These are phyloP conservation scores for Castanospermum australe DNA, from an alignment of 306 rosid genomes.

Conservation along the genomic window DNA sequence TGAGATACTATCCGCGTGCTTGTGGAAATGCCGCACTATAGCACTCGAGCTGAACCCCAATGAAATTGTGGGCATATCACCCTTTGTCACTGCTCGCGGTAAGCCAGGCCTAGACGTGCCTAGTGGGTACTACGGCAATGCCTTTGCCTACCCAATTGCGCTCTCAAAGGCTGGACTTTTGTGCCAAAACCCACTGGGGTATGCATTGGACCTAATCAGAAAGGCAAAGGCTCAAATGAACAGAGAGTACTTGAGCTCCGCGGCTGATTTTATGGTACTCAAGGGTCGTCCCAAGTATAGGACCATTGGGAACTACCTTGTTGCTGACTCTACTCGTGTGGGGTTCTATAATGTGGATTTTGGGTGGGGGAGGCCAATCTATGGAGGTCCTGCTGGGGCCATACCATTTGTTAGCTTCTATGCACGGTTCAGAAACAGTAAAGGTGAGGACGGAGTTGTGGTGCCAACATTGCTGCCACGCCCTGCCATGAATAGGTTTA, in stretches of 20 bases:
- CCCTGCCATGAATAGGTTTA: constrained; percentile 5
- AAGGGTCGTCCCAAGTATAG: constrained; percentile 9
- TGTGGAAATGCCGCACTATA: constrained; percentile 30
- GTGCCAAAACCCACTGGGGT: constrained; percentile 5
- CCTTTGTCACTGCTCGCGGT: constrained; percentile 13
- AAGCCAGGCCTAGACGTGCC: constrained; percentile 4
- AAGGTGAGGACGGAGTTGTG: constrained; percentile 19
- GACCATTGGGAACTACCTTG: not conserved
- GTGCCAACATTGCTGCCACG: constrained; percentile 22
- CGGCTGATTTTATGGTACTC: constrained; percentile 22
- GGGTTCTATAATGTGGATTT: constrained; percentile 22
- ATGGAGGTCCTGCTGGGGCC: constrained; percentile 24
- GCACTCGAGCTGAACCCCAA: constrained; percentile 8
- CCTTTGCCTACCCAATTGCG: constrained; percentile 21
- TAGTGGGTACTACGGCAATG: constrained; percentile 27
- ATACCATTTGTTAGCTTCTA: not conserved
- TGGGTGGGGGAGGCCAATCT: constrained; percentile 17
- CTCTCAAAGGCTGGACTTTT: not conserved
- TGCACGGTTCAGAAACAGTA: not conserved
- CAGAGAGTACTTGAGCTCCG: constrained; percentile 4
- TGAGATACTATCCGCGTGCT: not conserved
- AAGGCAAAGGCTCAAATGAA: constrained; percentile 7
- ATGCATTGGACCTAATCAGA: constrained; percentile 20
- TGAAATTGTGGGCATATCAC: constrained; percentile 13
- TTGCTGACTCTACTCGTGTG: constrained; percentile 15